Evolutionary conservation across 108 stramenopile species (phyloP).

Genomic region (Nitzschia sp.): DNA sequence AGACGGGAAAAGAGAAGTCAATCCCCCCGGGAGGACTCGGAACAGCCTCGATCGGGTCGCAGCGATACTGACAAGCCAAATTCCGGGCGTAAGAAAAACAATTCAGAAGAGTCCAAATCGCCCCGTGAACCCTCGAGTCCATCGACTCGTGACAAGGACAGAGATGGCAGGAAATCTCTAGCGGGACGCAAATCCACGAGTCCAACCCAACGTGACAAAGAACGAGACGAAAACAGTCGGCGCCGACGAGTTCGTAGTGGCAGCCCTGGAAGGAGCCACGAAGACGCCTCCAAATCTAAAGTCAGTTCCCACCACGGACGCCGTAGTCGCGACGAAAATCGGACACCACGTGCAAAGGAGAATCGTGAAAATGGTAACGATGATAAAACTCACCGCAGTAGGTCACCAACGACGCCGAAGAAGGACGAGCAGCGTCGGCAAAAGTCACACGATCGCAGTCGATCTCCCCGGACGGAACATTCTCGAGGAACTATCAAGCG

Average conservation of each 20-base stretch:
- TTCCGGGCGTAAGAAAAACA: not conserved
- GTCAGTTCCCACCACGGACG: not conserved
- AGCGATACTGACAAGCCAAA: too few species aligned
- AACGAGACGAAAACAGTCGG: not conserved
- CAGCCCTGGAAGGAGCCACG: not conserved
- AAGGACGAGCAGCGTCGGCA: too few species aligned
- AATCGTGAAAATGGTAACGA: not conserved
- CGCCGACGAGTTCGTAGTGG: not conserved
- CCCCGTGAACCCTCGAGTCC: not conserved
- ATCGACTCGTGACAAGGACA: too few species aligned
- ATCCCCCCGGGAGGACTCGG: not conserved
- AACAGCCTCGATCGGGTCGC: too few species aligned
- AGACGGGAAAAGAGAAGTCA: not conserved
- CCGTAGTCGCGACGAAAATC: not conserved
- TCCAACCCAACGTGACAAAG: too few species aligned
- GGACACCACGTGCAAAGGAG: not conserved
- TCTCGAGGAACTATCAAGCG: too few species aligned
- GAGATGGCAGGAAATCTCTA: too few species aligned
- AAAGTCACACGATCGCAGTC: too few species aligned
- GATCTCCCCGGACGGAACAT: too few species aligned
- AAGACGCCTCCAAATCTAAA: not conserved
- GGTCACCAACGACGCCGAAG: too few species aligned
- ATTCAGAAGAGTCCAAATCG: not conserved
- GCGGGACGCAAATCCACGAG: too few species aligned
- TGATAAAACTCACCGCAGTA: too few species aligned